Base-by-base conservation (phyloP, 2,329 filamentous ascomycete species). In the Colletotrichum sublineola region DNA sequence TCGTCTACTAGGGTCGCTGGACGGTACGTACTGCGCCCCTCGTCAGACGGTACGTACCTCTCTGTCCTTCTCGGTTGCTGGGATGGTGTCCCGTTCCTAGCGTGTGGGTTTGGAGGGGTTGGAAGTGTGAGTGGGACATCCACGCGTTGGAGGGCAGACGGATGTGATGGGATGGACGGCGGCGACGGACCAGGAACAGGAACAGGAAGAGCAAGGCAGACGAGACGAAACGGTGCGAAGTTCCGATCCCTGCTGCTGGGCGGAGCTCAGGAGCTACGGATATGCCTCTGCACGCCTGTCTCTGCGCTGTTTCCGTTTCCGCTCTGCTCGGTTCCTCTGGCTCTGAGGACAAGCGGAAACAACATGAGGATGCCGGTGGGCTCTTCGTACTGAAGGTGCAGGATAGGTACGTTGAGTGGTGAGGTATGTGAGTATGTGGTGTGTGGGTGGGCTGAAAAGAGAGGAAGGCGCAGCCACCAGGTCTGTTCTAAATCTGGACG, bases 291-390 rank as follows among this genome's bases (percentile, higher is more conserved):
- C 12, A 33, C 78, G 81, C 80, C 33, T 55, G 52, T 33, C 52
- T 55, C 15, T 36, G 52, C 31, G 52, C 31, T 36, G 52, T 20
- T 55, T 55, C 31, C 33, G 46, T 48, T 48, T 31, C 48, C 31
- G 48, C 29, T 33, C 50, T 18, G 12, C 50, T 78, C 80, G 77
- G 77, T 76, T 79, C 81, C 81, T 84, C 81, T 84, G 82, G 65
- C 46, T 57, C 64, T 63, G 57, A 58, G 82, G 81, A 81, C 80
- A 83, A 82, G 79, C 77, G 79, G 80, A 81, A 82, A 82, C 79
- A 81, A 82, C 79, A 82, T 80, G 82, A 80, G 81, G 80, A 38
- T 80, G 24, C 24, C 24, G 79, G 77, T 66, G 40, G 44, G 53
- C 60, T 60, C 46, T 62, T 55, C 46, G 53, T 55, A n/a, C 60